Conservation (phyloP, 2,329 filamentous ascomycete genomes). For the Claviceps humidiphila region DNA sequence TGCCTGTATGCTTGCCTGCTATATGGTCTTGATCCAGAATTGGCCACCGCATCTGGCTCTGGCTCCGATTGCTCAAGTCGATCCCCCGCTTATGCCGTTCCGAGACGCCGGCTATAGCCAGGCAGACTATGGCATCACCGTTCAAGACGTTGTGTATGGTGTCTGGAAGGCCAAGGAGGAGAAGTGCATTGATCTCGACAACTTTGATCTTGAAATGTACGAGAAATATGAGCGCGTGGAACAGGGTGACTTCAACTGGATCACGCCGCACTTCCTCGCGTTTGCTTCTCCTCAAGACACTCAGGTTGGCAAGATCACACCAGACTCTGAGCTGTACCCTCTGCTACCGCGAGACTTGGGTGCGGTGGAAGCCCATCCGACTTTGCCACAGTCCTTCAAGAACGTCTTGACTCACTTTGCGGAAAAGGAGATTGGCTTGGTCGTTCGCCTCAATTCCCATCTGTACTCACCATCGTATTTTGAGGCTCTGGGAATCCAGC, state of each 20-base stretch:
- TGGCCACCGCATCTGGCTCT: constrained; percentile 95
- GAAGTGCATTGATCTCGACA: constrained; percentile 76
- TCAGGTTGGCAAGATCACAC: constrained; percentile 58
- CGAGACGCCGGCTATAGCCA: constrained; percentile 96
- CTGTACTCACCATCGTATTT: constrained; percentile 97
- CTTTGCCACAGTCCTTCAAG: constrained; percentile 78
- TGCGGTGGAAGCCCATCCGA: constrained; percentile 56
- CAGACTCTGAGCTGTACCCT: constrained; percentile 59
- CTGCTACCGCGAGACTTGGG: constrained; percentile 63
- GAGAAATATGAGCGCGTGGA: constrained; percentile 92
- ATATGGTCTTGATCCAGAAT: constrained; percentile 96
- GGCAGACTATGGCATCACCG: constrained; percentile 87
- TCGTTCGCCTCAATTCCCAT: constrained; percentile 89
- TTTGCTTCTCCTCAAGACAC: constrained; percentile 89
- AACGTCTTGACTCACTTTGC: constrained; percentile 87
- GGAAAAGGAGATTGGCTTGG: constrained; percentile 77
- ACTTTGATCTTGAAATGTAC: constrained; percentile 95
- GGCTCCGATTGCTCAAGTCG: constrained; percentile 89
- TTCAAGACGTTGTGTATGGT: constrained; percentile 95
- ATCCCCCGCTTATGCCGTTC: constrained; percentile 97
- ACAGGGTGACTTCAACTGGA: constrained; percentile 99
- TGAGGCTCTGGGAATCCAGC: constrained; percentile 83
- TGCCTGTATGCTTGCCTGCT: constrained; percentile 87
- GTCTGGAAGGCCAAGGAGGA: constrained; percentile 99
- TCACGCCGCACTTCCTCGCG: constrained; percentile 86